phyloP scores from a whole-genome alignment of 495 filamentous ascomycete genomes.

The Podospora didyma region DNA sequence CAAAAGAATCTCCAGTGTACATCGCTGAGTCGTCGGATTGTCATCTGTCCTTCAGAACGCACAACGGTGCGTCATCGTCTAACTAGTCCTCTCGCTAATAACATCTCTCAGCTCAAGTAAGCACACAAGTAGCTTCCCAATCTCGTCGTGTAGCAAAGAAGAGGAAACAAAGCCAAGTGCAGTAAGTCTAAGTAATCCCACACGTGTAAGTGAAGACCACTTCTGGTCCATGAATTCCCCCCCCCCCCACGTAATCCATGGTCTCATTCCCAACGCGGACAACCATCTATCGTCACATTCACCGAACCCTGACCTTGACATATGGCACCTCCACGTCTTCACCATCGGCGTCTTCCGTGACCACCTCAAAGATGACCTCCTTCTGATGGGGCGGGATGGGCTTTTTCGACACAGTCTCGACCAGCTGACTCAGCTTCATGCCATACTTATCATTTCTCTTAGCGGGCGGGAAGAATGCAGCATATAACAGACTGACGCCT shows the following conservation, averaged over 20 bases:
- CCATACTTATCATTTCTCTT: constrained; percentile 74
- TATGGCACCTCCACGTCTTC: constrained; percentile 98
- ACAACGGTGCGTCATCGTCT: too few species aligned
- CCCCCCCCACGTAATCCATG: too few species aligned
- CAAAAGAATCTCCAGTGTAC: too few species aligned
- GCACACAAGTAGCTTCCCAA: too few species aligned
- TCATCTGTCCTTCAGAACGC: too few species aligned
- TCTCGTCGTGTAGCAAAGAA: not conserved
- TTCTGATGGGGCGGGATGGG: constrained; percentile 84
- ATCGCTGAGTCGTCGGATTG: too few species aligned
- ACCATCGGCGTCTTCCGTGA: constrained; percentile 80
- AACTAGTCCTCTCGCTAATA: too few species aligned
- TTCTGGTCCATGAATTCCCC: too few species aligned
- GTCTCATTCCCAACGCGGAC: not conserved
- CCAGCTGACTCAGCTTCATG: constrained; percentile 73
- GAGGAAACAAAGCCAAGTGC: not conserved
- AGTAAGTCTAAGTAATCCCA: not conserved
- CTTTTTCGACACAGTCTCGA: constrained; percentile 88
- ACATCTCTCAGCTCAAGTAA: too few species aligned
- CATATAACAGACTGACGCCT: constrained; percentile 93
- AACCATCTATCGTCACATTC: constrained; percentile 3
- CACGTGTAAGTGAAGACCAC: too few species aligned
- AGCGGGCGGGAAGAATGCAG: constrained; percentile 82
- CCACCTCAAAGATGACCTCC: constrained; percentile 95
- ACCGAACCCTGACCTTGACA: constrained; percentile 74